Percentiles rank a stretch among this genome's conserved stretches.
Evolutionary conservation across 176 grass and related monocot genomes (phyloP).

Genomic region (Tillandsia leiboldiana): DNA sequence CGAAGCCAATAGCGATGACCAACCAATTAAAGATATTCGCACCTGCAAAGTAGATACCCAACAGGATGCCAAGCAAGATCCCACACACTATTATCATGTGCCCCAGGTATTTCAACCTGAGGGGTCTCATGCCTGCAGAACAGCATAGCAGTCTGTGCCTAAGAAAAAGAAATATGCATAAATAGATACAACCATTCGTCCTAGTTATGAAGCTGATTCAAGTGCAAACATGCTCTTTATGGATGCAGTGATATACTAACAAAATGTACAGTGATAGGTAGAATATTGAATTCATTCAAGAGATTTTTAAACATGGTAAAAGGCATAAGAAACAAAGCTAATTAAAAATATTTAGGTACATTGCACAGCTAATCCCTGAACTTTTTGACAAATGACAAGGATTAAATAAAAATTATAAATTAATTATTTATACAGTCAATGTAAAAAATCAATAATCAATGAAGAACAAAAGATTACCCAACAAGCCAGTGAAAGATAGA

Average conservation of each 20-base stretch:
- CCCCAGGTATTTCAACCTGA: conserved; percentile 79
- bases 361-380: no score
- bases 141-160: conserved; percentile 18
- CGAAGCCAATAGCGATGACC: not conserved
- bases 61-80: conserved; percentile 99
- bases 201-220: no score
- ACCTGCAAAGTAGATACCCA: conserved; percentile 99
- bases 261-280: no score
- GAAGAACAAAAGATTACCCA: conserved; percentile 42
- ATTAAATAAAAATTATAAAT: not conserved
- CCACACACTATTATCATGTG: conserved; percentile 95
- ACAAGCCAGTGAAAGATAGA: conserved; percentile 99
- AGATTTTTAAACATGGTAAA: not conserved
- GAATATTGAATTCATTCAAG: no score
- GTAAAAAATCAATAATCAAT: not conserved
- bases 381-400: no score
- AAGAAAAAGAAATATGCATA: conserved; percentile 6
- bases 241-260: no score
- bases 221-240: no score
- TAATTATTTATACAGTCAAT: not conserved
- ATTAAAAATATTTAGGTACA: no score
- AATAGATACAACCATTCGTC: not conserved
- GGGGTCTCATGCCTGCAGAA: conserved; percentile 82
- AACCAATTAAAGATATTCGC: not conserved
- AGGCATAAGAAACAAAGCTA: not conserved